phyloP scores from a whole-genome alignment of 106 monocot species.

The Acanthochlamys bracteata region DNA sequence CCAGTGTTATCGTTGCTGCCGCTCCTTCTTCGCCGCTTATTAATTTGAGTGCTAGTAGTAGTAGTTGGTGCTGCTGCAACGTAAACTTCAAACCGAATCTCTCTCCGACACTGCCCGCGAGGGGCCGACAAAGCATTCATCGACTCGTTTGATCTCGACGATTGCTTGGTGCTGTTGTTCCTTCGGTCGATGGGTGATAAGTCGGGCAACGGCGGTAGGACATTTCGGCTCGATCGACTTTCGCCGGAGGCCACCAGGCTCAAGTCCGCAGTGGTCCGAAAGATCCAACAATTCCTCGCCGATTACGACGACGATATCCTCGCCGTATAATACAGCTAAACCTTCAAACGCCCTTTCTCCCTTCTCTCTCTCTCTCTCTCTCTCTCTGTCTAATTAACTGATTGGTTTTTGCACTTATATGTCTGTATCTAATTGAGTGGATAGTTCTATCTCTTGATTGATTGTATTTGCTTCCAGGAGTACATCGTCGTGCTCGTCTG shows the following conservation, averaged over 20 bases:
- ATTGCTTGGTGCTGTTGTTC: no score
- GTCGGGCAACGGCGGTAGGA: slow-evolving; percentile 12
- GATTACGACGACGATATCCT: slow-evolving; percentile 69
- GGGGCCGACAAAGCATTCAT: no score
- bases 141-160: no score
- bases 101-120: no score
- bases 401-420: neutral
- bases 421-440: neutral
- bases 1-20: no score
- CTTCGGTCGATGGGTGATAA: no score
- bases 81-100: no score
- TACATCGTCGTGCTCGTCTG: slow-evolving; percentile 89
- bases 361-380: neutral
- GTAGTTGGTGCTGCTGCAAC: no score
- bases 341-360: neutral
- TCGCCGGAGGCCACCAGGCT: slow-evolving; percentile 41
- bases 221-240: slow-evolving; percentile 55
- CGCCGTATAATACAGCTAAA: slow-evolving; percentile 20
- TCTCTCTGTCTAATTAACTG: neutral
- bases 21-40: no score
- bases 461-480: slow-evolving; percentile 29
- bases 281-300: slow-evolving; percentile 61
- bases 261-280: slow-evolving; percentile 36
- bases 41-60: no score
- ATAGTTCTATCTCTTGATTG: slow-evolving; percentile 6